A percentile compares a stretch with the other conserved stretches of the same genome.
These are phyloP conservation scores for Knoxia roxburghii DNA, from an alignment of 257 asterid genomes.

Conservation along the genomic window DNA sequence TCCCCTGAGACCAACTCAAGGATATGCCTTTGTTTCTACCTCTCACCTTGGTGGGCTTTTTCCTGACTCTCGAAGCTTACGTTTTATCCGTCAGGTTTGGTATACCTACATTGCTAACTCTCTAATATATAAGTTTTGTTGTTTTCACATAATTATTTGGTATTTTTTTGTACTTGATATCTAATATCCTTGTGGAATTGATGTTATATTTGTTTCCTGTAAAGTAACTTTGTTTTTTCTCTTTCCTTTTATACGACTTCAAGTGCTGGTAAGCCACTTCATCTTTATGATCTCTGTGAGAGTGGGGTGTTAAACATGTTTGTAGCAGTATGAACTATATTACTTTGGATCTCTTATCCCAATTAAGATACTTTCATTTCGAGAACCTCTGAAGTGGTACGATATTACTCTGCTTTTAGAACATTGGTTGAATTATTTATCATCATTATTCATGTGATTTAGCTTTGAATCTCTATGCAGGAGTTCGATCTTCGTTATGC, in stretches of 20 bases:
- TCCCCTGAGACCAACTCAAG: constrained; percentile 76
- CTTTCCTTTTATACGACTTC: background rate
- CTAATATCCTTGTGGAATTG: background rate
- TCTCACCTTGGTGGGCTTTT: constrained; percentile 79
- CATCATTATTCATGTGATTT: background rate
- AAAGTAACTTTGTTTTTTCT: too few relatives aligned
- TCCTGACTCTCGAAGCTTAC: constrained; percentile 77
- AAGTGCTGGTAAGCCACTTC: background rate
- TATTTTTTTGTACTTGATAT: background rate
- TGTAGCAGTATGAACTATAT: background rate
- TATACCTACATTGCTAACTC: constrained; percentile 3
- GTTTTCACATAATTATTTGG: background rate
- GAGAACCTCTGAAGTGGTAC: background rate
- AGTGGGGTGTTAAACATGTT: background rate
- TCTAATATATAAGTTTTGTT: background rate
- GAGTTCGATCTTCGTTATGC: constrained; percentile 88
- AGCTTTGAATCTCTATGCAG: constrained; percentile 34
- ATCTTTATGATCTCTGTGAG: background rate
- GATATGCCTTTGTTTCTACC: constrained; percentile 78
- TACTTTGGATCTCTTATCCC: background rate
- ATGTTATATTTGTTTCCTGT: background rate
- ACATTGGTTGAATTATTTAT: background rate
- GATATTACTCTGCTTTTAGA: background rate
- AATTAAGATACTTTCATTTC: background rate
- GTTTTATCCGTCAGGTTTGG: constrained; percentile 82